phyloP scores from a whole-genome alignment of 441 rosid genomes.

The Erysimum cheiri region DNA sequence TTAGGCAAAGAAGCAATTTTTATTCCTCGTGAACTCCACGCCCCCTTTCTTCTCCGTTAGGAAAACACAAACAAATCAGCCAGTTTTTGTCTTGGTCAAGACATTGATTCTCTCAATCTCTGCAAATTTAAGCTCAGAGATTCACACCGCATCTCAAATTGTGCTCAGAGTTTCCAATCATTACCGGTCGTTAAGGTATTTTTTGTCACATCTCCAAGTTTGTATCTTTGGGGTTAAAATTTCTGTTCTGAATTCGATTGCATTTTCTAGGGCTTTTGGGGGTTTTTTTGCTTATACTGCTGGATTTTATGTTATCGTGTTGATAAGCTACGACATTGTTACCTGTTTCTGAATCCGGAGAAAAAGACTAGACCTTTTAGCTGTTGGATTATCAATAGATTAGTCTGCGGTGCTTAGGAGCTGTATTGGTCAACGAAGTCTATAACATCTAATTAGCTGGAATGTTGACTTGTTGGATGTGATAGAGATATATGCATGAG shows the following conservation, averaged over 20 bases:
- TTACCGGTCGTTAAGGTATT: slow-evolving; percentile 14
- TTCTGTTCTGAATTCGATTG: slow-evolving; percentile 20
- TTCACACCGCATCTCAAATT: slow-evolving; percentile 23
- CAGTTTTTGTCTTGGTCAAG: slow-evolving; percentile 25
- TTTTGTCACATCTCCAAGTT: slow-evolving; percentile 32
- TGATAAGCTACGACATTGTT: slow-evolving; percentile 32
- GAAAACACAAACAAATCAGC: slow-evolving; percentile 30
- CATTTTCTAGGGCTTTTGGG: slow-evolving; percentile 19
- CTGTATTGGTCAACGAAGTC: background rate
- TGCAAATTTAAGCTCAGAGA: slow-evolving; percentile 29
- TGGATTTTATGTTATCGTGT: slow-evolving; percentile 11
- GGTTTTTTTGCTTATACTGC: background rate
- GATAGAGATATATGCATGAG: slow-evolving; percentile 24
- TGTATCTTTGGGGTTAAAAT: slow-evolving; percentile 1
- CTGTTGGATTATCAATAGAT: background rate
- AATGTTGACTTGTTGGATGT: slow-evolving; percentile 28
- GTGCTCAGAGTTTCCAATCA: background rate
- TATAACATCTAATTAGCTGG: background rate
- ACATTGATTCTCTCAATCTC: slow-evolving; percentile 31
- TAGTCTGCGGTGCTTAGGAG: too few species aligned
- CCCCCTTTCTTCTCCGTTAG: slow-evolving; percentile 35
- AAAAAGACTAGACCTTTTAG: slow-evolving; percentile 34
- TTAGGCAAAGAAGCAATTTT: slow-evolving; percentile 23
- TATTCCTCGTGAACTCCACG: slow-evolving; percentile 41
- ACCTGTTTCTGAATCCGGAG: slow-evolving; percentile 26